Conservation (phyloP, 208 protist species). For the Acanthamoeba royreba region DNA sequence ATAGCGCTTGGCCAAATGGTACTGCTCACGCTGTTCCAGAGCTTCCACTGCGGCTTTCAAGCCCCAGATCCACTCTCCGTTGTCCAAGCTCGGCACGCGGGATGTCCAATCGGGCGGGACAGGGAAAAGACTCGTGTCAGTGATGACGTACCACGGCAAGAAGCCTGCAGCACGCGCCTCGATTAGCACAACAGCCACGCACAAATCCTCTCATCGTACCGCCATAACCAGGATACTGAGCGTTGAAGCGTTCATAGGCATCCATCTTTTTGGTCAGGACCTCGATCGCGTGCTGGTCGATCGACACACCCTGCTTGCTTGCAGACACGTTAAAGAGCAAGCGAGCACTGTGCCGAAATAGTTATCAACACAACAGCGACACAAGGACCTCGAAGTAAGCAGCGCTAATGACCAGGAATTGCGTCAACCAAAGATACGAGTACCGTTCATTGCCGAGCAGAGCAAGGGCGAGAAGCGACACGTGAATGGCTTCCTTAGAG, state of each 20-base stretch:
- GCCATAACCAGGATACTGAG: conserved; percentile 54
- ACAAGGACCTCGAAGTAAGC: not conserved
- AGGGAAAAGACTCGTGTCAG: conserved; percentile 42
- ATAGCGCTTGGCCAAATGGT: not conserved
- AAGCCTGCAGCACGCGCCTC: conserved; percentile 37
- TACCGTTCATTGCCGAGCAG: not conserved
- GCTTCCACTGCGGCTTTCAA: conserved; percentile 29
- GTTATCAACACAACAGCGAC: not conserved
- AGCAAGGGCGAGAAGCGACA: conserved; percentile 44
- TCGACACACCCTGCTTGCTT: not conserved
- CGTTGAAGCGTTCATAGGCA: conserved; percentile 63
- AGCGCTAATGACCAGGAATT: not conserved
- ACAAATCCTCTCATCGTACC: not conserved
- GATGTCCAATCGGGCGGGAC: conserved; percentile 29
- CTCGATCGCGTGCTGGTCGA: conserved; percentile 29
- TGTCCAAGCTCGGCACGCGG: conserved; percentile 64
- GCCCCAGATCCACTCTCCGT: conserved; percentile 71
- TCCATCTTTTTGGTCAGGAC: conserved; percentile 61
- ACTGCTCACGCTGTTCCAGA: not conserved
- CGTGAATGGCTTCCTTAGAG: conserved; percentile 69
- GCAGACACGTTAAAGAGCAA: not conserved
- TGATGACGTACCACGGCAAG: conserved; percentile 66
- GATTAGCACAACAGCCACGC: not conserved
- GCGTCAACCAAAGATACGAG: not conserved
- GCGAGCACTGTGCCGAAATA: not conserved